A percentile compares a stretch with the other conserved stretches of the same genome.
These are phyloP conservation scores for Hibiscus syriacus DNA, from an alignment of 345 rosid genomes.

Conservation along the genomic window DNA sequence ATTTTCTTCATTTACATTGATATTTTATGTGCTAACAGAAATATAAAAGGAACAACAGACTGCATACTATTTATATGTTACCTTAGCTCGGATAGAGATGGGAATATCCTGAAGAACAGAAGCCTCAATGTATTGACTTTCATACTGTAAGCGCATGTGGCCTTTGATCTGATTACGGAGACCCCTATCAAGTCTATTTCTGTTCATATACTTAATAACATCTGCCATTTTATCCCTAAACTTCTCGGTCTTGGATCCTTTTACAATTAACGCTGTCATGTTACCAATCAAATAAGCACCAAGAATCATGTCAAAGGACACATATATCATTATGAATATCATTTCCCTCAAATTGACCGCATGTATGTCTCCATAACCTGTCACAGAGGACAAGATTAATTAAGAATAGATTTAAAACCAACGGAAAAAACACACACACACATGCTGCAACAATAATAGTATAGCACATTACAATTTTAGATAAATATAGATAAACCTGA, in stretches of 20 bases:
- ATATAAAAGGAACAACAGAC: not conserved
- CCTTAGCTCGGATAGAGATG: slow-evolving; percentile 89
- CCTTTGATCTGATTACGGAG: slow-evolving; percentile 68
- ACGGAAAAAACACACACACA: not conserved
- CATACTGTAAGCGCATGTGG: slow-evolving; percentile 75
- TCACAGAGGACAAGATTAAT: slow-evolving; percentile 5
- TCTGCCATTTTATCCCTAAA: slow-evolving; percentile 95
- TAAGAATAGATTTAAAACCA: slow-evolving; percentile 2
- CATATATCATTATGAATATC: slow-evolving; percentile 87
- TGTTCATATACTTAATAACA: slow-evolving; percentile 75
- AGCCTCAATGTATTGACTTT: slow-evolving; percentile 75
- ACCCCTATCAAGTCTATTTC: slow-evolving; percentile 63
- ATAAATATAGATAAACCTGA: too few relatives aligned
- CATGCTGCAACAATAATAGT: too few relatives aligned
- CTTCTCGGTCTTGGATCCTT: slow-evolving; percentile 94
- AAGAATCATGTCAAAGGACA: slow-evolving; percentile 93
- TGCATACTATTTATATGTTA: slow-evolving; percentile 15
- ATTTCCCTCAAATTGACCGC: slow-evolving; percentile 95
- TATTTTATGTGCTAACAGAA: not conserved
- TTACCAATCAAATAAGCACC: slow-evolving; percentile 96
- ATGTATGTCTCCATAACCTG: slow-evolving; percentile 98
- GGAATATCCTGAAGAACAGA: slow-evolving; percentile 80
- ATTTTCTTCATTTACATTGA: too few relatives aligned
- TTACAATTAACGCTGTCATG: slow-evolving; percentile 94
- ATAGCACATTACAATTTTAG: too few relatives aligned